Percentiles rank a stretch among this genome's conserved stretches.
Evolutionary conservation across 176 grass and related monocot species (phyloP).

Genomic region (Tillandsia leiboldiana): DNA sequence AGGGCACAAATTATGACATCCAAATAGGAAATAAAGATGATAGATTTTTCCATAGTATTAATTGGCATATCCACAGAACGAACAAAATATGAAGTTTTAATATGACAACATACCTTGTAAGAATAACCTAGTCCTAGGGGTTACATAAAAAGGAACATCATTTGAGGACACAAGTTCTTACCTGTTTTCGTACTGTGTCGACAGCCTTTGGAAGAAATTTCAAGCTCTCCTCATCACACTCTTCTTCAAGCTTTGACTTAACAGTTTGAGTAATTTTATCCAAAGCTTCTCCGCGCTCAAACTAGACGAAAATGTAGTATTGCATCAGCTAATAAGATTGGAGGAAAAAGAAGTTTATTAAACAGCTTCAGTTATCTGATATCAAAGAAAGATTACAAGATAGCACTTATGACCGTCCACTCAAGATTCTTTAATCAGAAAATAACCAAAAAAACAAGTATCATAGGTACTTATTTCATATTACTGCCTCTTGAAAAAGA

Average conservation of each 20-base stretch:
- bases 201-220: slow-evolving; percentile 78
- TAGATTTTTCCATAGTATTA: no score
- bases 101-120: background rate
- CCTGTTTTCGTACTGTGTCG: slow-evolving; percentile 90
- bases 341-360: background rate
- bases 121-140: background rate
- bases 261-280: slow-evolving; percentile 67
- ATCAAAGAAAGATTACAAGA: background rate
- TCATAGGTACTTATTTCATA: background rate
- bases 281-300: slow-evolving; percentile 87
- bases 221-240: slow-evolving; percentile 80
- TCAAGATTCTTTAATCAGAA: background rate
- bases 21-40: no score
- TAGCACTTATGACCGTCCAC: background rate
- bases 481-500: background rate
- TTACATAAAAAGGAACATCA: background rate
- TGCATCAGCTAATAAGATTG: background rate
- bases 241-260: slow-evolving; percentile 86
- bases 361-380: background rate
- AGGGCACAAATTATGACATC: no score
- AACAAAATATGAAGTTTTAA: no score
- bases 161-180: slow-evolving; percentile 32
- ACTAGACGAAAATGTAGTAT: slow-evolving; percentile 36
- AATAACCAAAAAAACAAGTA: background rate
- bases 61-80: no score